A percentile compares a stretch with the other conserved stretches of the same genome.
Conservation (phyloP, 176 grass and related monocot species). For the Oryza punctata region DNA sequence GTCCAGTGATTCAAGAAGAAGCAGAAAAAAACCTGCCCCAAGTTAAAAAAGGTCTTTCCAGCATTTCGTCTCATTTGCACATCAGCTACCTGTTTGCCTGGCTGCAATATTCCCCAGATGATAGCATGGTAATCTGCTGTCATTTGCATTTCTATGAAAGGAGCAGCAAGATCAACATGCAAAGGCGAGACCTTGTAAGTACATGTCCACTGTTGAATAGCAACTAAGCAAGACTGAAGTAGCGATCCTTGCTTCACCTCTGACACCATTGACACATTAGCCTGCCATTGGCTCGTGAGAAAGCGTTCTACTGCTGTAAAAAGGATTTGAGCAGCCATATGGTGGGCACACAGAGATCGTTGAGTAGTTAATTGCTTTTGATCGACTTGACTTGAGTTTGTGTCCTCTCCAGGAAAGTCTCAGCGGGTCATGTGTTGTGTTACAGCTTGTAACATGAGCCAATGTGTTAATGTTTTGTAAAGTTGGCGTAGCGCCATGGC, state of each 20-base stretch:
- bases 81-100: background rate
- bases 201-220: slow-evolving; percentile 8
- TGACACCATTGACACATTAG: background rate
- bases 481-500: background rate
- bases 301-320: slow-evolving; percentile 17
- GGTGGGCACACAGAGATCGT: background rate
- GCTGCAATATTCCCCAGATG: background rate
- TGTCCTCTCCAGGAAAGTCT: background rate
- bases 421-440: background rate
- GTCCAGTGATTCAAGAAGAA: slow-evolving; percentile 42
- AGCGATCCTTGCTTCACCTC: background rate
- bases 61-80: background rate
- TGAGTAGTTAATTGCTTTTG: background rate
- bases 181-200: background rate
- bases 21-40: slow-evolving; percentile 45
- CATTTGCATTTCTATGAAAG: background rate
- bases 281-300: slow-evolving; percentile 9
- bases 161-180: background rate
- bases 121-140: background rate
- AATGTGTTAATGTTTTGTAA: slow-evolving; percentile 8
- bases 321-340: background rate
- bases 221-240: slow-evolving; percentile 32
- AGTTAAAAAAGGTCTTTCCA: slow-evolving; percentile 10
- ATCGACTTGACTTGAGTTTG: background rate
- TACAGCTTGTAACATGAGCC: slow-evolving; percentile 18